These are phyloP conservation scores for Quercus suber DNA, from an alignment of 306 rosid species.

Conservation along the genomic window DNA sequence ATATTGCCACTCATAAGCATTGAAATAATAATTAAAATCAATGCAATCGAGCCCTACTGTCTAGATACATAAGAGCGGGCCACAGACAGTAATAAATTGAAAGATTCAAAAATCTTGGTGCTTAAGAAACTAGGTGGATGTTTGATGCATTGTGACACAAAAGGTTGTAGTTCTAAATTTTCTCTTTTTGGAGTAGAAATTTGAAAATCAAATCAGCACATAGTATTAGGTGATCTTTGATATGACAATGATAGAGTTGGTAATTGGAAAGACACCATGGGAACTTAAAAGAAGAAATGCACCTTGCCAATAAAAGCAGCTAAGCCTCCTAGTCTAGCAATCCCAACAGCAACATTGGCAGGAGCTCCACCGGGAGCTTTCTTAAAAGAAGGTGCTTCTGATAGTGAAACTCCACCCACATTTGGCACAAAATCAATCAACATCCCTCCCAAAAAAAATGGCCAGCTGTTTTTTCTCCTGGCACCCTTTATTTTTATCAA, in stretches of 20 bases:
- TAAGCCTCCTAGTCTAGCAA: conserved; percentile 28
- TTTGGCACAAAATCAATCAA: conserved; percentile 25
- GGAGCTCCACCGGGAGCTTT: conserved; percentile 31
- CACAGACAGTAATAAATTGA: no score
- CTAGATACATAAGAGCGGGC: no score
- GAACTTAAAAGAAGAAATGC: neutral
- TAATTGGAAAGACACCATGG: neutral
- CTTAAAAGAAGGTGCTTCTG: conserved; percentile 25
- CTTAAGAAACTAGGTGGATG: no score
- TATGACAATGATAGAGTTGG: neutral
- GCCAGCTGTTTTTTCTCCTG: neutral
- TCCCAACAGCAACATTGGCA: conserved; percentile 30
- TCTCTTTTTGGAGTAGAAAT: no score
- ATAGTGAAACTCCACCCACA: conserved; percentile 16
- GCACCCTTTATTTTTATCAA: neutral
- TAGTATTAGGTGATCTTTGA: neutral
- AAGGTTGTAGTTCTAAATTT: no score
- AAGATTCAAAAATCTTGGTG: no score
- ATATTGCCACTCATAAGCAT: no score
- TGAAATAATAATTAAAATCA: no score
- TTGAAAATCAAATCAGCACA: no score
- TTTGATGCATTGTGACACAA: no score
- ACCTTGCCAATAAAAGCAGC: conserved; percentile 44
- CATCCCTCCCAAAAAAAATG: conserved; percentile 43
- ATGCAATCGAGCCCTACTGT: neutral